Conservation (phyloP, 345 rosid genomes). For the Schrenkiella parvula region DNA sequence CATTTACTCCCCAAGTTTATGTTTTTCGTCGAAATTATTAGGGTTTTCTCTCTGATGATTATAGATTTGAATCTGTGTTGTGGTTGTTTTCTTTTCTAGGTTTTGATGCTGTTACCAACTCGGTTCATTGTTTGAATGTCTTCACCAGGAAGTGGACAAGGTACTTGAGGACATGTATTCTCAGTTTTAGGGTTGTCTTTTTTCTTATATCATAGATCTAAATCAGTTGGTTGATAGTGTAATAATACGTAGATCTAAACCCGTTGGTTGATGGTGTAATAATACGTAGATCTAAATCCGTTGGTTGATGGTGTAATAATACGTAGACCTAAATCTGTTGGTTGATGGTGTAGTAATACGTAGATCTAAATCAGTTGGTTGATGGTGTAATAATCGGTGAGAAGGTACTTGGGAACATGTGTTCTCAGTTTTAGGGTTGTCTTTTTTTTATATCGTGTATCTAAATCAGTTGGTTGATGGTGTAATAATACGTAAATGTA, state of each 20-base stretch:
- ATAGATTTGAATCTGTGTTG: not conserved
- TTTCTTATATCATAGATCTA: not conserved
- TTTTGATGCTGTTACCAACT: conserved; percentile 69
- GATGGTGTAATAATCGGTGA: too few relatives aligned
- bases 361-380: too few relatives aligned
- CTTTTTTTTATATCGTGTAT: not conserved
- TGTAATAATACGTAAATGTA: too few relatives aligned
- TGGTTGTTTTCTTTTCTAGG: conserved; percentile 36
- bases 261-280: too few relatives aligned
- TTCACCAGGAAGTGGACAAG: conserved; percentile 73
- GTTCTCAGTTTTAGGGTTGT: not conserved
- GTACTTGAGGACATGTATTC: conserved; percentile 22
- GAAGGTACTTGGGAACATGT: conserved; percentile 37
- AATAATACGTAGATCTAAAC: too few relatives aligned
- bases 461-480: too few relatives aligned
- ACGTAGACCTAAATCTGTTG: too few relatives aligned
- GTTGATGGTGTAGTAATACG: too few relatives aligned
- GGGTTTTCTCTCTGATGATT: not conserved
- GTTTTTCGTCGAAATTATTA: not conserved
- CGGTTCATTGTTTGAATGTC: conserved; percentile 62
- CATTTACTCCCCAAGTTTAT: not conserved
- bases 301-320: too few relatives aligned
- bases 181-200: not conserved
- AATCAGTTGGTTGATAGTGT: too few relatives aligned
- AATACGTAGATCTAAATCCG: too few relatives aligned